Percentiles rank a stretch among this genome's conserved stretches.
Conservation (phyloP, 352 stramenopile genomes). For the Phytophthora macrochlamydospora region DNA sequence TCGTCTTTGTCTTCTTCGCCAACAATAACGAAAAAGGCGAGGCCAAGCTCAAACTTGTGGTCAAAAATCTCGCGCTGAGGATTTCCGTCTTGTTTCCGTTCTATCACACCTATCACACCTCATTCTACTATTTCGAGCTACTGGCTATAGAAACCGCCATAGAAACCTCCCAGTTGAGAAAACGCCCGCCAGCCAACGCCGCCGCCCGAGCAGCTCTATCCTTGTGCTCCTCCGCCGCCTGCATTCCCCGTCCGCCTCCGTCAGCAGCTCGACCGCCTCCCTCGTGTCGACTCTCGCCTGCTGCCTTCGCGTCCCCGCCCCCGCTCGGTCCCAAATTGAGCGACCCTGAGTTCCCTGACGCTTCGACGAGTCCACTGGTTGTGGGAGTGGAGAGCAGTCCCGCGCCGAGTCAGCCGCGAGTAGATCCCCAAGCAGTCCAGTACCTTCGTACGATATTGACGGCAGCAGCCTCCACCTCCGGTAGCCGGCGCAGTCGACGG, state of each 20-base stretch:
- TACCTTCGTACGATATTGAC: conserved; percentile 14
- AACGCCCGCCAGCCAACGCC: conserved; percentile 4
- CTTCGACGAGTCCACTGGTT: conserved; percentile 49
- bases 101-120: neutral
- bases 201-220: neutral
- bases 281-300: neutral
- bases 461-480: neutral
- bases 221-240: neutral
- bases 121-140: neutral
- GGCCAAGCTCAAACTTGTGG: too few species aligned
- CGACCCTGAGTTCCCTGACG: conserved; percentile 50
- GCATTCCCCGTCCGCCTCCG: neutral
- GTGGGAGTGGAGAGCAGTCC: conserved; percentile 48
- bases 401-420: conserved; percentile 26
- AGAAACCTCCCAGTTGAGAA: conserved; percentile 8
- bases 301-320: conserved; percentile 8
- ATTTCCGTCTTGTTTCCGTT: neutral
- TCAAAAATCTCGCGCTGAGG: neutral
- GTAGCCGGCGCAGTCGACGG: conserved; percentile 34
- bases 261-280: neutral
- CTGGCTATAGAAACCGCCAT: conserved; percentile 1
- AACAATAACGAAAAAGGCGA: too few species aligned
- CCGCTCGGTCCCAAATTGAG: conserved; percentile 30
- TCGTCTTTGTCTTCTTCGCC: too few species aligned
- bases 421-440: conserved; percentile 16